Percentiles rank a stretch among this genome's conserved stretches.
phyloP scores from a whole-genome alignment of 768 basidiomycete genomes.

The Boletus reticulatus region DNA sequence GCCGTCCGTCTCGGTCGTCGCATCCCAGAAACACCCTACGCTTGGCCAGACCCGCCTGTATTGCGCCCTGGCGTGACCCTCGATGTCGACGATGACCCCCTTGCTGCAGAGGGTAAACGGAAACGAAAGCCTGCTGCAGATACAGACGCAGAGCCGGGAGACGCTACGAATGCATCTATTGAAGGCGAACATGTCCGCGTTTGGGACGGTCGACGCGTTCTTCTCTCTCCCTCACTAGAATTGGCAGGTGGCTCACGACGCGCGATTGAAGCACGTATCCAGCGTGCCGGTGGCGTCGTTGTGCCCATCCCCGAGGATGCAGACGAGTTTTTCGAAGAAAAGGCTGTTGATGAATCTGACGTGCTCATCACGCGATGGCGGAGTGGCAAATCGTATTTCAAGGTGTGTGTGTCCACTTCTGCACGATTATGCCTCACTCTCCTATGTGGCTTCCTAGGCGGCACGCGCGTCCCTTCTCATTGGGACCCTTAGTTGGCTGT shows the following conservation, averaged over 20 bases:
- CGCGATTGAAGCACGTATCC: slow-evolving; percentile 60
- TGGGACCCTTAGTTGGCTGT: slow-evolving; percentile 82
- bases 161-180: slow-evolving; percentile 6
- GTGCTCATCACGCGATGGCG: slow-evolving; percentile 71
- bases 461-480: slow-evolving; percentile 43
- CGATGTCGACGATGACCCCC: slow-evolving; percentile 11
- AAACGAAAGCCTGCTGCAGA: slow-evolving; percentile 27
- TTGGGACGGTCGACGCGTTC: slow-evolving; percentile 58
- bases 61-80: slow-evolving; percentile 30
- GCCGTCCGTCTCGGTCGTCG: slow-evolving; percentile 55
- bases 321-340: slow-evolving; percentile 29
- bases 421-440: neutral
- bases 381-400: slow-evolving; percentile 65
- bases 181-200: slow-evolving; percentile 40
- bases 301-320: slow-evolving; percentile 52
- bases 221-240: slow-evolving; percentile 60
- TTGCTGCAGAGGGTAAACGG: slow-evolving; percentile 17
- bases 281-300: slow-evolving; percentile 55
- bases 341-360: slow-evolving; percentile 53
- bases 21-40: slow-evolving; percentile 54
- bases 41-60: slow-evolving; percentile 72
- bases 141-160: slow-evolving; percentile 20
- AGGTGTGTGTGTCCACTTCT: slow-evolving; percentile 42
- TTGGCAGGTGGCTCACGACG: slow-evolving; percentile 46
- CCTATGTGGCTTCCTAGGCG: slow-evolving; percentile 44